These are phyloP conservation scores for Sonneratia alba DNA, from an alignment of 345 rosid genomes.

Conservation along the genomic window DNA sequence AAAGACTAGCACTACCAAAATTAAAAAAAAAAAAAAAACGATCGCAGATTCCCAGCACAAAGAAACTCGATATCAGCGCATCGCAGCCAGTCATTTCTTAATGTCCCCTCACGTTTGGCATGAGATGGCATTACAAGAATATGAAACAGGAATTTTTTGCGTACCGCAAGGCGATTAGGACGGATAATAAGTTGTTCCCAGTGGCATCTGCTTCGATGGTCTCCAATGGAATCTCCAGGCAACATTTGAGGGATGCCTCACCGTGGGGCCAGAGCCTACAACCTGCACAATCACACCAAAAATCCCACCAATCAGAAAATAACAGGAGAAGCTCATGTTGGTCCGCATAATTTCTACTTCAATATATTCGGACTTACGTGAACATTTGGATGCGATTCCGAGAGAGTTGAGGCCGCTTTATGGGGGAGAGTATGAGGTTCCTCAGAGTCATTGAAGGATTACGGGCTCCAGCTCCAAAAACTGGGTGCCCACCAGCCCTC, in stretches of 20 bases:
- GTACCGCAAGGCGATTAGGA: background rate
- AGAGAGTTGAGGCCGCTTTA: slow-evolving; percentile 87
- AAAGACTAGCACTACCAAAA: background rate
- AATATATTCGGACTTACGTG: slow-evolving; percentile 35
- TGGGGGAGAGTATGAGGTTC: slow-evolving; percentile 86
- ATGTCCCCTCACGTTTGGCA: background rate
- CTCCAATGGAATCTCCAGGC: background rate
- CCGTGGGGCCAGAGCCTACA: background rate
- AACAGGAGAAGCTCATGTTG: background rate
- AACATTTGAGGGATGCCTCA: background rate
- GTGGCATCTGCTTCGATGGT: background rate
- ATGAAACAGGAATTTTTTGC: background rate
- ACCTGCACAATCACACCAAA: background rate
- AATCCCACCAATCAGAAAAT: background rate
- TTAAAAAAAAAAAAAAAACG: too few relatives aligned
- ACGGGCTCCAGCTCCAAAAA: slow-evolving; percentile 39
- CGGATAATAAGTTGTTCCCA: background rate
- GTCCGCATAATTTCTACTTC: background rate
- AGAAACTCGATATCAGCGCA: background rate
- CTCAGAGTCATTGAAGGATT: slow-evolving; percentile 70
- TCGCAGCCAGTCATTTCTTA: background rate
- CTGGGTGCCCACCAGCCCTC: slow-evolving; percentile 35
- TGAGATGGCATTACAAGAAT: background rate
- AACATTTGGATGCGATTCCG: slow-evolving; percentile 62
- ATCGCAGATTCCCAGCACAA: background rate